Evolutionary conservation across 2,329 filamentous ascomycete genomes (phyloP), one percentile per base, ranked within the genome.

Genomic region (Coniochaeta sp.): DNA sequence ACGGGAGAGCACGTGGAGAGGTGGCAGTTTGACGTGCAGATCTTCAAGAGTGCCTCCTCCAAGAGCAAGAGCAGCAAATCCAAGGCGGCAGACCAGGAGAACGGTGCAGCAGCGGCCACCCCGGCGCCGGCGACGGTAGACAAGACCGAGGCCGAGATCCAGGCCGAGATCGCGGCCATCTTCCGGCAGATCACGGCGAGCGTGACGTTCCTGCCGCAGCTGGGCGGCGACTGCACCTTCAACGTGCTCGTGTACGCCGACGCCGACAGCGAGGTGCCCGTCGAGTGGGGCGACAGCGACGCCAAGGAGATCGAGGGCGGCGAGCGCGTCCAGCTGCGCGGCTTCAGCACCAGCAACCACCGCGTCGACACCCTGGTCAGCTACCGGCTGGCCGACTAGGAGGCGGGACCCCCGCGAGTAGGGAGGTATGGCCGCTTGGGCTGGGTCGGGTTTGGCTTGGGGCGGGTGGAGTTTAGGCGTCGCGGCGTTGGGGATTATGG

Each of bases 241-340:
- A 99, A 99, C 71, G 93, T 99, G 55, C 83, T 99, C 44, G 95
- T 99, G 3, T 99, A 99, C 72, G 95, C 95, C 58, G 93, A 99
- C 72, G 93, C 93, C 19, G 93, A 98, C 75, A 95, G 90, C 61
- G 93, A 98, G 55, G 95, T 99, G 16, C 95, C 95, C 4, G 88
- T 99, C 61, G 95, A 99, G 74, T 99, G 95, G 95, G 95, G 95
- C 55, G 95, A 99, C 77, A 96, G 91, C 67, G 95, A 98, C 74
- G 93, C 93, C 59, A 97, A 96, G 78, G 95, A 99, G 79, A 97
- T 99, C 65, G 81, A 88, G 71, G 90, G 95, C 68, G 93, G 91
- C 47, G 95, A 99, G 79, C 92, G 95, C 71, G 95, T 99, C 32
- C 93, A 97, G 77, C 78, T 99, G 70, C 84, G 95, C 62, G 96